Conservation (phyloP, 352 stramenopile species). For the Phytophthora citricola region DNA sequence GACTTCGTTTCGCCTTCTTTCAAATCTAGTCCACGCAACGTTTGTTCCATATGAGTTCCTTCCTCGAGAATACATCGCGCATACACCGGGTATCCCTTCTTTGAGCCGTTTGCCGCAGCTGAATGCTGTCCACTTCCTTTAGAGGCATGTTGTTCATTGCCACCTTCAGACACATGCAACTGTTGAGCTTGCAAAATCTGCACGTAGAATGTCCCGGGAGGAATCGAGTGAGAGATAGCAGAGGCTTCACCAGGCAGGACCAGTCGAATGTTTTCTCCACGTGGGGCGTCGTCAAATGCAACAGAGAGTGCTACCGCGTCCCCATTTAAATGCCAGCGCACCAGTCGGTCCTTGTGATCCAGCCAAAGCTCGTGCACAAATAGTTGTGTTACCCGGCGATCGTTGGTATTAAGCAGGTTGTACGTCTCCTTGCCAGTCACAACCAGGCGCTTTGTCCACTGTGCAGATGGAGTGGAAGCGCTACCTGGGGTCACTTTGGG, state of each 20-base stretch:
- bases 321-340: constrained; percentile 87
- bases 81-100: constrained; percentile 71
- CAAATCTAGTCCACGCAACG: constrained; percentile 69
- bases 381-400: constrained; percentile 76
- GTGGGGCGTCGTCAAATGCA: constrained; percentile 70
- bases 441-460: constrained; percentile 78
- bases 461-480: constrained; percentile 56
- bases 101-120: constrained; percentile 28
- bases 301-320: constrained; percentile 83
- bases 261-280: constrained; percentile 80
- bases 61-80: constrained; percentile 80
- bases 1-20: constrained; percentile 33
- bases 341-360: constrained; percentile 83
- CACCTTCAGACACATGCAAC: constrained; percentile 51
- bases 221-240: constrained; percentile 77
- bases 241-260: constrained; percentile 79
- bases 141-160: constrained; percentile 9
- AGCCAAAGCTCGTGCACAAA: constrained; percentile 89
- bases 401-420: constrained; percentile 62
- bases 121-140: constrained; percentile 19
- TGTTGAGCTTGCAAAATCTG: constrained; percentile 80
- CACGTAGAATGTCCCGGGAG: constrained; percentile 82
- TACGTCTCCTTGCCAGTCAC: constrained; percentile 89
- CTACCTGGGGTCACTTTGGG: constrained; percentile 34
- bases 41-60: constrained; percentile 78